Percentiles rank a stretch among this genome's conserved stretches.
Conservation (phyloP, 169 alveolate genomes). For the Pseudocohnilembus persalinus region DNA sequence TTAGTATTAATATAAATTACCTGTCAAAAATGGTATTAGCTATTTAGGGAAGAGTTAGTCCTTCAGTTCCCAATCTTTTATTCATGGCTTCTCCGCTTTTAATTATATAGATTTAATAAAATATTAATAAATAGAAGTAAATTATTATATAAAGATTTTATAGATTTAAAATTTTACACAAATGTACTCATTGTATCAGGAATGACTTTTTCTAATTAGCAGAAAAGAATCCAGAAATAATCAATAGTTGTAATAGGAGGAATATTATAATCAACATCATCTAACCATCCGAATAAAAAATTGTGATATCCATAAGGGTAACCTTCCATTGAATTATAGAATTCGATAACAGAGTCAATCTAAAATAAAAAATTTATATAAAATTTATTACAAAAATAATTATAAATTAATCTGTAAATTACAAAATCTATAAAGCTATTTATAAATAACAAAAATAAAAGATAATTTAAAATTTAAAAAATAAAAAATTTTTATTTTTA, state of each 20-base stretch:
- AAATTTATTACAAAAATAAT: too few relatives aligned
- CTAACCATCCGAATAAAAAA: slow-evolving; percentile 83
- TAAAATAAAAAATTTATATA: too few relatives aligned
- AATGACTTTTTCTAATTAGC: slow-evolving; percentile 54
- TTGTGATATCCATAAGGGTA: slow-evolving; percentile 84
- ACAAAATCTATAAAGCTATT: too few relatives aligned
- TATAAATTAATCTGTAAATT: too few relatives aligned
- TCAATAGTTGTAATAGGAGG: slow-evolving; percentile 70
- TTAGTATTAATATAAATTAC: too few relatives aligned
- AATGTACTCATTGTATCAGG: slow-evolving; percentile 44
- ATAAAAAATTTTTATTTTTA: too few relatives aligned
- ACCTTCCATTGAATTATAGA: slow-evolving; percentile 76
- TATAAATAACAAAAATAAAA: too few relatives aligned
- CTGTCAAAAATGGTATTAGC: slow-evolving; percentile 64
- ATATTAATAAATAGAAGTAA: neutral
- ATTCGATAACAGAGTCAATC: slow-evolving; percentile 58
- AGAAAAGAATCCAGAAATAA: slow-evolving; percentile 46
- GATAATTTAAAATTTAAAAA: too few relatives aligned
- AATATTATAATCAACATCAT: slow-evolving; percentile 68
- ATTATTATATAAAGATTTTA: too few relatives aligned
- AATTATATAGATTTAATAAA: slow-evolving; percentile 29
- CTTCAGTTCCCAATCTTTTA: slow-evolving; percentile 74
- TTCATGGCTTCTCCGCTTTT: slow-evolving; percentile 68
- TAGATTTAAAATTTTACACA: neutral
- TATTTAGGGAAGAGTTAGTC: slow-evolving; percentile 56